phyloP scores from a whole-genome alignment of 2,329 filamentous ascomycete species.

The Immersiporthe knoxdaviesiana region DNA sequence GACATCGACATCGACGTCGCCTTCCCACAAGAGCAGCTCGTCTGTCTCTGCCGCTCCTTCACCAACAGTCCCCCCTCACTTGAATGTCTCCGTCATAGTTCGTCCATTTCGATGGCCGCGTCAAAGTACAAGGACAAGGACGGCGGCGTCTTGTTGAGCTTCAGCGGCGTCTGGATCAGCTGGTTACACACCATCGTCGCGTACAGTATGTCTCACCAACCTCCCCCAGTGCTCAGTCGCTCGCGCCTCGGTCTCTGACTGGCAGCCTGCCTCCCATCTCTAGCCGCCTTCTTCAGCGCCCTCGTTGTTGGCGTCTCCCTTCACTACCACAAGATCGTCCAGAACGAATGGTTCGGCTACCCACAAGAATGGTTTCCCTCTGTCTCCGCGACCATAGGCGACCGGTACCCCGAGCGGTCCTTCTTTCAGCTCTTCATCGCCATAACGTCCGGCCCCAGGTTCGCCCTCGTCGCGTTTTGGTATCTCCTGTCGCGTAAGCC shows the following conservation, averaged over 20 bases:
- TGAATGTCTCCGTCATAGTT: constrained; percentile 6
- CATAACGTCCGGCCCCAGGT: constrained; percentile 91
- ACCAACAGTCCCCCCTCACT: neutral
- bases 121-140: constrained; percentile 68
- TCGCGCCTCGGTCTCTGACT: constrained; percentile 23
- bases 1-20: neutral
- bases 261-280: constrained; percentile 6
- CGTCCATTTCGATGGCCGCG: constrained; percentile 41
- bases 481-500: constrained; percentile 84
- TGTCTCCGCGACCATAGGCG: constrained; percentile 94
- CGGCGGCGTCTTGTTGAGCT: constrained; percentile 61
- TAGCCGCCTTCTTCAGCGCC: constrained; percentile 84
- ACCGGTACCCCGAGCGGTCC: constrained; percentile 93
- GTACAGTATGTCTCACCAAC: constrained; percentile 64
- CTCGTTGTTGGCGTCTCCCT: constrained; percentile 78
- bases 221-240: neutral
- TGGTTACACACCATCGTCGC: constrained; percentile 84
- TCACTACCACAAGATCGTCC: constrained; percentile 95
- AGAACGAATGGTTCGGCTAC: constrained; percentile 95
- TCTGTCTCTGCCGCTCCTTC: constrained; percentile 9
- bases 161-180: constrained; percentile 90
- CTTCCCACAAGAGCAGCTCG: neutral
- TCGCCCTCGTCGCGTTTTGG: constrained; percentile 88
- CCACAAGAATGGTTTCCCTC: constrained; percentile 97
- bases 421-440: constrained; percentile 98